Conservation (phyloP, 345 rosid genomes). For the Camelina neglecta region DNA sequence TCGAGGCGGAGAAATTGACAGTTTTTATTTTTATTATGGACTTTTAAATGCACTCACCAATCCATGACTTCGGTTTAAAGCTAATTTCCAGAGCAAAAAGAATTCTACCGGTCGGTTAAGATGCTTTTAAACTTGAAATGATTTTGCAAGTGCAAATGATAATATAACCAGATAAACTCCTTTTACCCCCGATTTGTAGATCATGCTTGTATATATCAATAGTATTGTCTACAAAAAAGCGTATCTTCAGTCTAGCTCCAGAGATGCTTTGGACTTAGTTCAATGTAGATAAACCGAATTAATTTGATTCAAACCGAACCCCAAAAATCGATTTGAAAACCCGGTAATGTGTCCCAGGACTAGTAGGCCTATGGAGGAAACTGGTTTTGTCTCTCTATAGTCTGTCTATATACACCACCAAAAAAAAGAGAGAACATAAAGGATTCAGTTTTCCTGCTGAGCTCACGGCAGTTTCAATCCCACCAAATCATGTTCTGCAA, state of each 20-base stretch:
- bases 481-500: constrained; percentile 41
- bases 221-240: not conserved
- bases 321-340: constrained; percentile 23
- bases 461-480: constrained; percentile 3
- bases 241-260: no score
- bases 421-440: not conserved
- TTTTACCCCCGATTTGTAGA: no score
- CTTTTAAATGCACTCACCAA: no score
- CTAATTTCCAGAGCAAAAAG: not conserved
- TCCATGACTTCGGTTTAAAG: not conserved
- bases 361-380: constrained; percentile 20
- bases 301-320: constrained; percentile 25
- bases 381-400: constrained; percentile 34
- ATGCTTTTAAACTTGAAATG: no score
- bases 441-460: constrained; percentile 31
- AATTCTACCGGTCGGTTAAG: not conserved
- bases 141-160: no score
- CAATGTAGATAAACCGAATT: not conserved
- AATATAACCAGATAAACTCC: no score
- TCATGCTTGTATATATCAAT: not conserved
- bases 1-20: constrained; percentile 24
- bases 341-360: not conserved
- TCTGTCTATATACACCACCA: constrained; percentile 33
- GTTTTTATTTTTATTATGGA: not conserved
- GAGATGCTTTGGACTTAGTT: constrained; percentile 10